Conservation (phyloP, 108 stramenopile species). For the Licmophora abbreviata region DNA sequence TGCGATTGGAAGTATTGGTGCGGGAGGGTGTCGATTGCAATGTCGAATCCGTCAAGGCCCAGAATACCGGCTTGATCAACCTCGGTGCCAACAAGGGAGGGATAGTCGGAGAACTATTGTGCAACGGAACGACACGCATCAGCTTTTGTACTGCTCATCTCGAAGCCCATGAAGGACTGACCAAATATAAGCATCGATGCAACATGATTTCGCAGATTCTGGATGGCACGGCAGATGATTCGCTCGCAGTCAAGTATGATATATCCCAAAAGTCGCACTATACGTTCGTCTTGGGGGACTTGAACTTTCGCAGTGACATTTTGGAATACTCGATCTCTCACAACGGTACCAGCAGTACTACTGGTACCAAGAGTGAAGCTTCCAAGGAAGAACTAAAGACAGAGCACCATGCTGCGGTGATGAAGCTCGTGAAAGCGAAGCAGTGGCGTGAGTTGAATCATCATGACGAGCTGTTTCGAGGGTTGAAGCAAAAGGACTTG, state of each 20-base stretch:
- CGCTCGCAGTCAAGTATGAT: constrained; percentile 21
- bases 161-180: constrained; percentile 53
- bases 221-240: constrained; percentile 18
- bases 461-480: constrained; percentile 40
- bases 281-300: constrained; percentile 61
- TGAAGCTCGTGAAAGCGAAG: constrained; percentile 15
- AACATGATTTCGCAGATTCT: constrained; percentile 34
- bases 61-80: constrained; percentile 44
- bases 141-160: constrained; percentile 48
- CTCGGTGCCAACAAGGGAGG: constrained; percentile 56
- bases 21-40: constrained; percentile 13
- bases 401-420: constrained; percentile 16
- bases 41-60: constrained; percentile 19
- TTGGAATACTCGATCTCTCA: too few relatives aligned
- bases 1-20: constrained; percentile 51
- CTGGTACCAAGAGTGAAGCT: too few relatives aligned
- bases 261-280: constrained; percentile 36
- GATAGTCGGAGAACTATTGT: constrained; percentile 39
- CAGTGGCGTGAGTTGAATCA: constrained; percentile 40
- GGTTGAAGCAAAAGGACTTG: constrained; percentile 35
- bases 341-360: too few relatives aligned
- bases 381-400: constrained; percentile 1
- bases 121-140: constrained; percentile 29
- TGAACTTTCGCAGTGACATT: constrained; percentile 45
- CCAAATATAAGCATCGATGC: constrained; percentile 33